Conservation (phyloP, 768 basidiomycete genomes). For the Chalciporus chontae region DNA sequence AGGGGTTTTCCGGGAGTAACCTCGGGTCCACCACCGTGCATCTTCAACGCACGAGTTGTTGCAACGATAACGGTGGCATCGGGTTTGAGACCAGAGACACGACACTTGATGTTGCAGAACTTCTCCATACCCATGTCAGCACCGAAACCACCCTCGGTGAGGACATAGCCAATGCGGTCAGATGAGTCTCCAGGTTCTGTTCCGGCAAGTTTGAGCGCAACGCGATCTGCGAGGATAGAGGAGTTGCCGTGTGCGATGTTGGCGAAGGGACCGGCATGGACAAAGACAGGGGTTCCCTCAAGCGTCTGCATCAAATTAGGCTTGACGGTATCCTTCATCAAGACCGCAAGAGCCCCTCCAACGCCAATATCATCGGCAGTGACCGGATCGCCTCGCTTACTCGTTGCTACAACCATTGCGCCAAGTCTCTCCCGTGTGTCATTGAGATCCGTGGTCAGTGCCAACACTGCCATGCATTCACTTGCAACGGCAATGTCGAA, state of each 20-base stretch:
- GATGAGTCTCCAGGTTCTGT: conserved; percentile 85
- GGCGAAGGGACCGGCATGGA: conserved; percentile 97
- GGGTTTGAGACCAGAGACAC: conserved; percentile 86
- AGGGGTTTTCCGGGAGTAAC: conserved; percentile 95
- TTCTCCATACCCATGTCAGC: conserved; percentile 99
- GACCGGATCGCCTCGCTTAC: conserved; percentile 85
- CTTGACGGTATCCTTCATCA: conserved; percentile 99
- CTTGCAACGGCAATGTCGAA: conserved; percentile 98
- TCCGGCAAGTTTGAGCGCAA: conserved; percentile 95
- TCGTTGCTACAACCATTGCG: conserved; percentile 95
- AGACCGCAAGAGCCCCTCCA: conserved; percentile 90
- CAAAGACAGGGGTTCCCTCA: conserved; percentile 98
- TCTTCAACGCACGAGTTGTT: conserved; percentile 96
- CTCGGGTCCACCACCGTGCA: conserved; percentile 98
- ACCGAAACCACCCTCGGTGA: conserved; percentile 98
- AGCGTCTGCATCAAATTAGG: conserved; percentile 99
- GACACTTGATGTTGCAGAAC: conserved; percentile 99
- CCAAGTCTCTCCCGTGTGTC: conserved; percentile 94
- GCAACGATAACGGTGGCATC: conserved; percentile 96
- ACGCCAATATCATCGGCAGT: conserved; percentile 97
- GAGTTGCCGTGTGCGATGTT: conserved; percentile 99
- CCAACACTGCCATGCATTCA: conserved; percentile 97
- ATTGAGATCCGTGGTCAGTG: conserved; percentile 78
- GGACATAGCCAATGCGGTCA: conserved; percentile 85
- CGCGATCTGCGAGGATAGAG: conserved; percentile 95